Base-by-base conservation (phyloP, 2,329 filamentous ascomycete species). In the Graphium sp. region DNA sequence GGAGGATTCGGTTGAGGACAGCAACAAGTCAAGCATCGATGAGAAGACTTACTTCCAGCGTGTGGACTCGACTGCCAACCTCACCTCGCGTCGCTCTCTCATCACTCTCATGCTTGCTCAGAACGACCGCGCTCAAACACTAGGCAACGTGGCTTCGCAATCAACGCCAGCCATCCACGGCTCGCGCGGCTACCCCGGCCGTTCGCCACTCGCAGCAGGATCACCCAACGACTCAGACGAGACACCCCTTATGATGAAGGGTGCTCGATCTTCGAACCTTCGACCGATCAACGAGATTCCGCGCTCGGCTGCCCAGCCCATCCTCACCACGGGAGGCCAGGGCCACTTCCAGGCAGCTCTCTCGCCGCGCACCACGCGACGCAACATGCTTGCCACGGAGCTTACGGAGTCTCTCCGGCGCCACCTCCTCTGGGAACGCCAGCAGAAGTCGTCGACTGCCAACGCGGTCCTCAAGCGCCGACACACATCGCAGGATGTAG, bases 301-400 rank as follows among this genome's bases (percentile, higher is more conserved):
- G 23, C 67, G 76, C 24, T 75, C 82, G 2, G 49, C 45, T 4
- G 66, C 69, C 1, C 83, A 87, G 49, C 83, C 85, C 17, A 93
- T 93, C 44, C 69, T 75, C 43, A 69, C 75, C 45, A 75, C 72
- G 10, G 67, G 76, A 13, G 66, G 66, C n/a, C 74, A 74, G 32
- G 49, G 52, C 22, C 50, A 60, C 26, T 71, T 79, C 38, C 77
- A 81, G 31, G 71, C 74, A 17, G 80, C 83, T 2, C 66, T 93
- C 38, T 95, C 89, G 5, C 89, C 89, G 4, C 73, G 84, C 33
- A 94, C 87, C 0, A 94, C 85, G 1, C 72, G 89, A 29, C 72
- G 85, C 35, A 91, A 94, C 52, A 98, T 98, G 89, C 66, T 98
- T 32, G 78, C 82, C 7, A 91, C 82, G 1, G 89, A 98, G 56